These are phyloP conservation scores for Backusella tarrabulga DNA, from an alignment of 192 early-diverging fungal genomes.

Conservation along the genomic window DNA sequence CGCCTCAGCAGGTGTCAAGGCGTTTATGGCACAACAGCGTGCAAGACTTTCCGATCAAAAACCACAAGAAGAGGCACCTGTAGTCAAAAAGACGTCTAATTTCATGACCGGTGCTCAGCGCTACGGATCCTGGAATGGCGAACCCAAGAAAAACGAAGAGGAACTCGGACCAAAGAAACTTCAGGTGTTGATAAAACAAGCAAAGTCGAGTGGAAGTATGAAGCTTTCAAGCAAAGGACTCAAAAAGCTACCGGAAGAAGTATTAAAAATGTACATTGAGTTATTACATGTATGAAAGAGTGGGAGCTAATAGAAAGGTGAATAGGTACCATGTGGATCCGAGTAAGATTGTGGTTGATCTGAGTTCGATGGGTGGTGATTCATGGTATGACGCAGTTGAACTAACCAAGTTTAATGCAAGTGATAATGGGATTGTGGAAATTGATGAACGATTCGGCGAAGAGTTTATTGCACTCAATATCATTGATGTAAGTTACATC, in stretches of 20 bases:
- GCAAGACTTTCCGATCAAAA: slow-evolving; percentile 8
- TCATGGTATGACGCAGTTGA: slow-evolving; percentile 56
- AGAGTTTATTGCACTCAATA: slow-evolving; percentile 46
- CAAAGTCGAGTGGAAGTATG: slow-evolving; percentile 39
- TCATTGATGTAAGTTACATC: slow-evolving; percentile 45
- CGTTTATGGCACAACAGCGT: slow-evolving; percentile 34
- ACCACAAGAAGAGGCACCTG: background rate
- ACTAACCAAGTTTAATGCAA: slow-evolving; percentile 47
- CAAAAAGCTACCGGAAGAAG: slow-evolving; percentile 44
- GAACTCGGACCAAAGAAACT: slow-evolving; percentile 3
- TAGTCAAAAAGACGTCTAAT: background rate
- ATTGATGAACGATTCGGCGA: slow-evolving; percentile 47
- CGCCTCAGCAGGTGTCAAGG: slow-evolving; percentile 28
- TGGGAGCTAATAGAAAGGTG: background rate
- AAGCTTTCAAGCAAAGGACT: slow-evolving; percentile 49
- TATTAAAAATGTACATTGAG: slow-evolving; percentile 47
- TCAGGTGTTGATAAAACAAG: slow-evolving; percentile 24
- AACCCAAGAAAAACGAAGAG: background rate
- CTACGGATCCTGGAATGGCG: background rate
- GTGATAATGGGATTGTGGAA: slow-evolving; percentile 45
- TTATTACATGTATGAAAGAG: background rate
- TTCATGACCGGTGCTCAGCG: slow-evolving; percentile 18
- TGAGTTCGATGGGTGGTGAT: slow-evolving; percentile 37
- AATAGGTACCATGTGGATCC: slow-evolving; percentile 50
- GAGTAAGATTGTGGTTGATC: slow-evolving; percentile 46